Evolutionary conservation across 2,329 filamentous ascomycete species (phyloP).

Genomic region (Ophiostoma ips): DNA sequence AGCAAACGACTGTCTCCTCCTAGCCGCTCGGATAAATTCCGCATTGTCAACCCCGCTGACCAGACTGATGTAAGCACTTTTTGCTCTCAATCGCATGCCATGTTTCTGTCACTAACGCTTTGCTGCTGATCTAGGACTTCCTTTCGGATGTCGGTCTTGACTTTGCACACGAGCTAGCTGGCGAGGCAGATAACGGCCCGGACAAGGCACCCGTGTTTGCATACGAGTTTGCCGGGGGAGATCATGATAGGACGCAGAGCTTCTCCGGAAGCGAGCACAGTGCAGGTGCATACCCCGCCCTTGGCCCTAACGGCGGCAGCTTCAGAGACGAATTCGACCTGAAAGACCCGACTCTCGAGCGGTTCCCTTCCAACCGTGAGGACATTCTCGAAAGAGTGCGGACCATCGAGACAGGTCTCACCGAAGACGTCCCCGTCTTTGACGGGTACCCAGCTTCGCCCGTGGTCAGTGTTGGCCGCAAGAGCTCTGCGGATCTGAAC

Average conservation of each 20-base stretch:
- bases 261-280: slow-evolving; percentile 7
- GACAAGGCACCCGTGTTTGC: slow-evolving; percentile 29
- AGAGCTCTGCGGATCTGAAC: slow-evolving; percentile 23
- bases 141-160: slow-evolving; percentile 10
- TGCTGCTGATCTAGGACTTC: neutral
- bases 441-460: slow-evolving; percentile 25
- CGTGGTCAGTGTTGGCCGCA: slow-evolving; percentile 21
- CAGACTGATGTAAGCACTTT: slow-evolving; percentile 11
- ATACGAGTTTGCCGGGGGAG: slow-evolving; percentile 14
- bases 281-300: neutral
- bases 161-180: slow-evolving; percentile 12
- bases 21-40: slow-evolving; percentile 16
- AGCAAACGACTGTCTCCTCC: slow-evolving; percentile 17
- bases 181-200: slow-evolving; percentile 7
- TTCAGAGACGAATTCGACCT: slow-evolving; percentile 22
- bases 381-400: slow-evolving; percentile 32
- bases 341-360: slow-evolving; percentile 34
- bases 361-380: slow-evolving; percentile 30
- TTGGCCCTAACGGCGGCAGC: neutral
- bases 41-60: slow-evolving; percentile 26
- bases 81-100: neutral
- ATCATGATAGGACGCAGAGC: slow-evolving; percentile 2
- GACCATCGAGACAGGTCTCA: slow-evolving; percentile 30
- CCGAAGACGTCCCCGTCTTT: slow-evolving; percentile 25
- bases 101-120: neutral